Percentiles rank a stretch among this genome's conserved stretches.
These are phyloP conservation scores for Geum urbanum DNA, from an alignment of 306 rosid genomes.

Conservation along the genomic window DNA sequence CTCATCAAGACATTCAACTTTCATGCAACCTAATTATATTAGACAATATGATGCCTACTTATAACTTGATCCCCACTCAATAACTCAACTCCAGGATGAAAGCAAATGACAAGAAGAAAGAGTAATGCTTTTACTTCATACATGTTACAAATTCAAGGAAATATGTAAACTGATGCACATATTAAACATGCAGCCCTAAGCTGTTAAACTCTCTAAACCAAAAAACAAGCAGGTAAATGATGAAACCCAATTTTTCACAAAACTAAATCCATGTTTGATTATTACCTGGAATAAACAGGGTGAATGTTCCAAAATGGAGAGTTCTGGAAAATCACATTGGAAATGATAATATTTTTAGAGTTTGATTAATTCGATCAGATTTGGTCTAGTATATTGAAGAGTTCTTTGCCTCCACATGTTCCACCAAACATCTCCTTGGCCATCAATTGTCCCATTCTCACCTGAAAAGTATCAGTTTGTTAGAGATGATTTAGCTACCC, in stretches of 20 bases:
- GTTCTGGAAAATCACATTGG: constrained; percentile 68
- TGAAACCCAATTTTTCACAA: neutral
- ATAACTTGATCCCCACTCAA: neutral
- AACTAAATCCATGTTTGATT: neutral
- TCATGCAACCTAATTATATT: neutral
- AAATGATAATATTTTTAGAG: constrained; percentile 63
- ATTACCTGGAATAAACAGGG: constrained; percentile 91
- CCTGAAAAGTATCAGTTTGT: constrained; percentile 26
- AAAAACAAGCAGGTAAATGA: neutral
- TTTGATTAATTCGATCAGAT: constrained; percentile 75
- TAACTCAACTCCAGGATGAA: neutral
- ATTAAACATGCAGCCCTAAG: neutral
- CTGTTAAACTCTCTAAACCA: neutral
- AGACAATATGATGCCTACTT: neutral
- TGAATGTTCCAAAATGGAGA: constrained; percentile 98
- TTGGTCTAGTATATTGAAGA: constrained; percentile 79
- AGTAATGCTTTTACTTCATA: neutral
- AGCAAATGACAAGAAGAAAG: neutral
- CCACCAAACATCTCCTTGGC: constrained; percentile 95
- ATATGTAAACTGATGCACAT: neutral
- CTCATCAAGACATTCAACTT: neutral
- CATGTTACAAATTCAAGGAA: neutral
- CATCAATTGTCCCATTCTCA: constrained; percentile 90
- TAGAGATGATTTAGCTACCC: neutral
- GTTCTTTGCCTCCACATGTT: constrained; percentile 94